Base-by-base conservation (phyloP, 768 basidiomycete species). In the Suillus spraguei region DNA sequence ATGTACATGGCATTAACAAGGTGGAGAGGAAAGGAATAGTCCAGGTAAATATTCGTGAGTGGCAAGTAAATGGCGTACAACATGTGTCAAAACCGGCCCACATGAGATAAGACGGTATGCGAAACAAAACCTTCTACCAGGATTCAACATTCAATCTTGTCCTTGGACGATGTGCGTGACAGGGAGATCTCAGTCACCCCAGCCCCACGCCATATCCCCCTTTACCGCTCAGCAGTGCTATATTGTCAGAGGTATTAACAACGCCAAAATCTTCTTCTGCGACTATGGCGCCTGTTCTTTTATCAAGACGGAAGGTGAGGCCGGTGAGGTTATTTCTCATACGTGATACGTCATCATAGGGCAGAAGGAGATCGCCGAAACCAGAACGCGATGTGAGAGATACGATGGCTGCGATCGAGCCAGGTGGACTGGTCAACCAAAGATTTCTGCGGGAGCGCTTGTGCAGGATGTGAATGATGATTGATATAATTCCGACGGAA, bases 361-460 rank as follows among this genome's bases (percentile, higher is more conserved):
- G 87, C 13, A 81, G 68, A n/a, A 90, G 73, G 14, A 87, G 78
- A 46, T 86, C 81, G 24, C 86, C 87, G 61, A 87, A 87, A 16
- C 87, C 87, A 47, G 87, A 88, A 10, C 79, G 84, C 0, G 85
- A 76, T 2, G 88, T 87, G 61, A 88, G 77, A 4, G 87, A 81
- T 10, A 84, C 76, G 38, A 83, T 77, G 11, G 82, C 73, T 7
- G 85, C 89, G 62, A 90, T 86, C 54, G 81, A 84, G 20, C 88
- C 87, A 0, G 88, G 88, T 16, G 80, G 80, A 32, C 82, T 77
- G 1, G 85, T 78, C 11, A 90, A 74, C 69, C 80, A 80, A 11
- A 90, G 70, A 33, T 76, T 74, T 47, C 81, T 79, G 54, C 88
- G 80, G 60, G 81, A 75, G 24, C 74, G 78, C 28, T 76, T 75